Base-by-base conservation (phyloP, 176 grass and related monocot genomes). In the Cocos nucifera region DNA sequence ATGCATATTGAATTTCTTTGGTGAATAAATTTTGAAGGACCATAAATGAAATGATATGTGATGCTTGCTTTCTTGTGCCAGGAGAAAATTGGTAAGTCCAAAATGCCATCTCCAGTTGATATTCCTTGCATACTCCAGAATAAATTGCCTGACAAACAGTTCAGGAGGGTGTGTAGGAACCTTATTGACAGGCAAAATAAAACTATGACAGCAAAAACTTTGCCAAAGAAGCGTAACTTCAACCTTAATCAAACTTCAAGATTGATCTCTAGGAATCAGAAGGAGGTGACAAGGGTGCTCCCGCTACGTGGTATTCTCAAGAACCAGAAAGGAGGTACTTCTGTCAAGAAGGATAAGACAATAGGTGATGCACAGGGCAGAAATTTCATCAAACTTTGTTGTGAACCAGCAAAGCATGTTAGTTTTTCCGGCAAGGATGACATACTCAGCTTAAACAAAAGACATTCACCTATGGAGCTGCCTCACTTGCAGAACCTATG, bases 331-430 rank as follows among this genome's bases (percentile, higher is more conserved):
- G 76, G 63, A 30, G 72, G 57, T 73, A 85, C 77, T 24, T 80
- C 77, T 2, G 68, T 85, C 49, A 85, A 76, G 79, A 72, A 80
- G 77, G 68, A 76, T 18, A 80, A 76, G 49, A 77, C 75, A 26
- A 77, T 67, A 26, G 28, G 53, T 17, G 53, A 30, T 62, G 27
- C 63, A 50, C 62, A 80, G 35, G 68, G 73, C 24, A 20, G 58
- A 5, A 73, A 57, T 58, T 57, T 85, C 53, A 80, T 85, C 54
- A 69, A 80, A 73, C 53, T 80, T 23, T 64, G 67, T 49, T 63
- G 5, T 61, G 79, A 76, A 64, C 68, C 73, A 2, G 77, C 76
- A 10, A 85, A 68, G 68, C 63, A 58, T 56, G 77, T 85, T 7
- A 77, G 75, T 59, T 73, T 85, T 49, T 63, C 73, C 15, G 73